Percentiles rank a stretch among this genome's conserved stretches.
phyloP scores from a whole-genome alignment of 371 early-diverging fungal species.

The Dentiscutata heterogama region DNA sequence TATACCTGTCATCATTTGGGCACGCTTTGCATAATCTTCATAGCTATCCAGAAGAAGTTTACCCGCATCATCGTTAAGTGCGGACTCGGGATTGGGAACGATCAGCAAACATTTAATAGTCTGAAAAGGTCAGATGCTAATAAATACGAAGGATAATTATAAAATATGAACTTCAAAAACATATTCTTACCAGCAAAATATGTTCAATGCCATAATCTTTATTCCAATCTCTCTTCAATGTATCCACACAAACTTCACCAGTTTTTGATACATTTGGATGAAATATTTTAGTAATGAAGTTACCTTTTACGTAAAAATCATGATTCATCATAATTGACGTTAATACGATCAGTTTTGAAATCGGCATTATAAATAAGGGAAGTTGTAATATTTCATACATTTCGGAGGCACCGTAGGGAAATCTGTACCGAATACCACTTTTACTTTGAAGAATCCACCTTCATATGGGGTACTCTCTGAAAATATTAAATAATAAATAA shows the following conservation, averaged over 20 bases:
- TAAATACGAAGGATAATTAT: background rate
- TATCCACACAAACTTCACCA: conserved; percentile 94
- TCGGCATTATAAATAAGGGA: background rate
- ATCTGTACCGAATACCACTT: conserved; percentile 65
- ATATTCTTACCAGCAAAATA: conserved; percentile 74
- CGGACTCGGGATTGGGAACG: conserved; percentile 94
- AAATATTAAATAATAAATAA: background rate
- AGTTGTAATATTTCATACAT: conserved; percentile 51
- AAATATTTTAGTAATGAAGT: conserved; percentile 90
- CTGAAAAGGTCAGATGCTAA: conserved; percentile 50
- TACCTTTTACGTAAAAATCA: conserved; percentile 54
- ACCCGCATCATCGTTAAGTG: conserved; percentile 94
- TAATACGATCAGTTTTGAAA: too few species aligned
- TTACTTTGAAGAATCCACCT: conserved; percentile 76
- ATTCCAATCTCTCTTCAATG: conserved; percentile 94
- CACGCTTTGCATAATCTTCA: conserved; percentile 82
- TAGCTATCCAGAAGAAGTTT: conserved; percentile 87
- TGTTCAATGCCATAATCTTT: conserved; percentile 81
- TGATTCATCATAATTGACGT: background rate
- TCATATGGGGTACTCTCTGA: conserved; percentile 82
- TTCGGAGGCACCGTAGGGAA: conserved; percentile 83
- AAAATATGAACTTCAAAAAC: background rate
- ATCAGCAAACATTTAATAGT: conserved; percentile 92
- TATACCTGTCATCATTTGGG: conserved; percentile 78
- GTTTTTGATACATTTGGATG: conserved; percentile 90